Evolutionary conservation across 441 rosid genomes (phyloP), one percentile per base, ranked within the genome.

Genomic region (Mallotus japonicus): DNA sequence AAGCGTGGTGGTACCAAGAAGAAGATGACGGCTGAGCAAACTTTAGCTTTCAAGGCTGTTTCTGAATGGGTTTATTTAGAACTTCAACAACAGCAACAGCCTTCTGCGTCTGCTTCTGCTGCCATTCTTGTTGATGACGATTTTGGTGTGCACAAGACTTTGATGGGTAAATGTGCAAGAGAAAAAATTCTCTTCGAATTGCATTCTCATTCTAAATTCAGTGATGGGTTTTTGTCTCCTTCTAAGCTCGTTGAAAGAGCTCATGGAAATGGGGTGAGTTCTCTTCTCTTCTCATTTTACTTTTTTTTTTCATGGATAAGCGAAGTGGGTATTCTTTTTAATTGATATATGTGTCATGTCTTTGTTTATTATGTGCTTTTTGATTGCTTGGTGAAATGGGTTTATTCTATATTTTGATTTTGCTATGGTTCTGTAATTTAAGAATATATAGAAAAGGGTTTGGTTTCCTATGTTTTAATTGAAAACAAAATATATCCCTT

Each of bases 151-250:
- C 89, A 78, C 61, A 86, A 73, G 81, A 73, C 75, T 63, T 13
- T 16, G 13, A 83, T 67, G n/a, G 73, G 67, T 62, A 37, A 37
- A 37, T 37, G 40, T 37, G 6, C 40, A 37, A 37, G 40, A 37
- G 85, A 87, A 42, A 91, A 78, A 73, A 44, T 87, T 74, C 84
- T 87, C 3, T 95, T 92, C 76, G 99, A 95, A 81, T 82, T 92
- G 82, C 99, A 95, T 75, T 87, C 91, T 14, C 99, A 95, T 82
- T 87, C 97, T 61, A 95, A 92, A 76, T 87, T 62, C 79, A 95
- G 99, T 77, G 99, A 95, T 81, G 98, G 99, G 24, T 95, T 83
- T 81, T 78, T 95, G 74, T 86, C 98, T 16, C 99, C 99, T 75
- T 80, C 93, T 6, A 95, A 89, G 85, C 92, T 95, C 73, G 90